Evolutionary conservation across 352 stramenopile species (phyloP).

Genomic region (Phytophthora pluvialis): DNA sequence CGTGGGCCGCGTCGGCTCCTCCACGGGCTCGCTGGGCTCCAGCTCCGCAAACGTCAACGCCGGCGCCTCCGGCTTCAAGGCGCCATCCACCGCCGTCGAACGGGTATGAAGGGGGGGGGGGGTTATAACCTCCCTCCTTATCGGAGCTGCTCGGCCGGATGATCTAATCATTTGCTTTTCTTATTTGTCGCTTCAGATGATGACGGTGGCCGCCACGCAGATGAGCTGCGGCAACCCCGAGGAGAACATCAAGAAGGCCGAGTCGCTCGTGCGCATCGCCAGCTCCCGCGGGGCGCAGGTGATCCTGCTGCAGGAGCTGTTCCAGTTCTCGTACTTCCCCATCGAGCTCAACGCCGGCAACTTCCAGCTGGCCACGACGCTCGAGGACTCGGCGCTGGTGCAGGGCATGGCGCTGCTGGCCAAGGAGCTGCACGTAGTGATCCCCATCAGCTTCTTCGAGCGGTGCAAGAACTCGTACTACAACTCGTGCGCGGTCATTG

Average conservation of each 20-base stretch:
- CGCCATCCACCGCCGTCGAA: constrained; percentile 56
- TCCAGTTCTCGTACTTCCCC: constrained; percentile 92
- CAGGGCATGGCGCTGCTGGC: constrained; percentile 89
- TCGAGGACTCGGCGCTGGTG: constrained; percentile 85
- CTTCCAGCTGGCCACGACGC: constrained; percentile 87
- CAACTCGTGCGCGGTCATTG: constrained; percentile 92
- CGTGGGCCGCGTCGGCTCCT: constrained; percentile 37
- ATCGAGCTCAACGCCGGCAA: constrained; percentile 90
- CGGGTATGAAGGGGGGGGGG: constrained; percentile 33
- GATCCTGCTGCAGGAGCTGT: constrained; percentile 92
- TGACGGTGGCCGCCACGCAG: constrained; percentile 88
- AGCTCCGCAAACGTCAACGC: constrained; percentile 33
- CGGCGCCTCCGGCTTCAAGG: constrained; percentile 38
- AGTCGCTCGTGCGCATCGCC: constrained; percentile 90
- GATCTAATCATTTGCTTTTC: constrained; percentile 7
- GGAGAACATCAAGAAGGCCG: constrained; percentile 92
- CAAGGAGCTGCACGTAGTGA: constrained; percentile 91
- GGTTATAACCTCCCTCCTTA: neutral
- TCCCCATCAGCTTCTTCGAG: constrained; percentile 94
- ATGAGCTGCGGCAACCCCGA: constrained; percentile 88
- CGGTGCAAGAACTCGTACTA: constrained; percentile 92
- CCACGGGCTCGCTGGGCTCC: constrained; percentile 37
- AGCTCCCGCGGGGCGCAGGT: constrained; percentile 88
- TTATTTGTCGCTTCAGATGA: constrained; percentile 45
- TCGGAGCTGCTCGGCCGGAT: constrained; percentile 10